A percentile compares a stretch with the other conserved stretches of the same genome.
Conservation (phyloP, 2,329 filamentous ascomycete genomes). For the Claviceps sp. region DNA sequence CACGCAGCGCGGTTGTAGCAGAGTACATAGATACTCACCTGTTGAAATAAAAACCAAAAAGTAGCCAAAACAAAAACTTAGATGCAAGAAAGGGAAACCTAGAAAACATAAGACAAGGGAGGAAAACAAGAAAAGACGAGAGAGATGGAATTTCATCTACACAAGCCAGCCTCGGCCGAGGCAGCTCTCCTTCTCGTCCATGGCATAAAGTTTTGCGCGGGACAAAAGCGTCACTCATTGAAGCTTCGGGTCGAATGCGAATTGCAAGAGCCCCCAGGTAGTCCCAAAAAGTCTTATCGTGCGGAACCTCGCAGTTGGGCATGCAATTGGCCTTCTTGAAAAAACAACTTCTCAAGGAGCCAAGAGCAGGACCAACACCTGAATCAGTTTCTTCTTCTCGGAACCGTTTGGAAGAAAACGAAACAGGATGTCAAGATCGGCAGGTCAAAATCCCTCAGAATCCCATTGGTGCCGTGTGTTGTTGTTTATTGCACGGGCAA, state of each 20-base stretch:
- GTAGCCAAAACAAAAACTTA: too few relatives aligned
- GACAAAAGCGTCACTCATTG: conserved; percentile 8
- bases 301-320: not conserved
- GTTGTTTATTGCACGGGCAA: too few relatives aligned
- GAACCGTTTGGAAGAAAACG: not conserved
- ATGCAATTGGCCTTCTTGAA: not conserved
- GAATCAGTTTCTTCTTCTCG: not conserved
- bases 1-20: not conserved
- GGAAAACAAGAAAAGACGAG: conserved; percentile 7
- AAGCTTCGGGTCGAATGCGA: conserved; percentile 8
- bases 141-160: not conserved
- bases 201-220: conserved; percentile 2
- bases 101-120: not conserved
- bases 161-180: not conserved
- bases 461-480: conserved; percentile 19
- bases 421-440: conserved; percentile 9
- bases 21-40: conserved; percentile 6
- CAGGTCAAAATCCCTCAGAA: conserved; percentile 27
- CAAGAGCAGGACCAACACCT: not conserved
- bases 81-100: not conserved
- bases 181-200: not conserved
- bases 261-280: conserved; percentile 21
- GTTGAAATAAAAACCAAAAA: not conserved
- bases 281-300: conserved; percentile 15
- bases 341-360: too few relatives aligned